A percentile compares a stretch with the other conserved stretches of the same genome.
These are phyloP conservation scores for Colletotrichum cereale DNA, from an alignment of 2,329 filamentous ascomycete species.

Conservation along the genomic window DNA sequence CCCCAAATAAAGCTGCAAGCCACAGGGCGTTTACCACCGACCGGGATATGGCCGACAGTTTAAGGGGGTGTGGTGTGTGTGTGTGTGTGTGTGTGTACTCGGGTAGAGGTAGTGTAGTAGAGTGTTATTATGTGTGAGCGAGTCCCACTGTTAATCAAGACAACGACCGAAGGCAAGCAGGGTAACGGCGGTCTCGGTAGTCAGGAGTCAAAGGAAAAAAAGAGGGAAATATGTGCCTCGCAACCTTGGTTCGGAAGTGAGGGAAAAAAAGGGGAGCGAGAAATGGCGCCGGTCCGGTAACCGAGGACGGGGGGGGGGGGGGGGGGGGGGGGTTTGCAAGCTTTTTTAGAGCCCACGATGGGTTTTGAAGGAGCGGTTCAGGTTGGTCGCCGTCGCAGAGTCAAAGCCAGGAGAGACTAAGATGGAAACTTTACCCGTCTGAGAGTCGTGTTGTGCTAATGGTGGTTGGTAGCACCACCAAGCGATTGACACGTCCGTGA, in stretches of 20 bases:
- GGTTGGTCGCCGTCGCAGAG: conserved; percentile 23
- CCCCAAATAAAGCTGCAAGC: conserved; percentile 29
- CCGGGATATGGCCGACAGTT: conserved; percentile 17
- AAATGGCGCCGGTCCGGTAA: conserved; percentile 19
- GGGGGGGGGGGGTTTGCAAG: conserved; percentile 34
- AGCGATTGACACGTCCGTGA: conserved; percentile 18
- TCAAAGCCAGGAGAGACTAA: conserved; percentile 28
- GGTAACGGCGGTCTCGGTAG: conserved; percentile 19
- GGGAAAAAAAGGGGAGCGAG: background rate
- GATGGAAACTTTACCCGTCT: conserved; percentile 25
- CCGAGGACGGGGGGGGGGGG: too few relatives aligned
- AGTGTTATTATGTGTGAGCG: background rate
- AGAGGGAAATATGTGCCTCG: background rate
- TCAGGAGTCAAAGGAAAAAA: conserved; percentile 20
- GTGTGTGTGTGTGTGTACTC: background rate
- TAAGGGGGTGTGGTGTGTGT: background rate
- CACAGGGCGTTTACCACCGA: conserved; percentile 31
- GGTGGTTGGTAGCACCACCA: too few relatives aligned
- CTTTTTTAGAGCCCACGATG: conserved; percentile 31
- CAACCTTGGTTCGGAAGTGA: conserved; percentile 12
- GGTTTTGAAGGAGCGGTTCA: conserved; percentile 36
- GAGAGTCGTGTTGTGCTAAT: background rate
- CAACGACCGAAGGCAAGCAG: conserved; percentile 15
- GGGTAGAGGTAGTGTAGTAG: too few relatives aligned
- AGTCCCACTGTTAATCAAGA: conserved; percentile 36